Base-by-base conservation (phyloP, 352 stramenopile species). In the Elongisporangium anandrum region DNA sequence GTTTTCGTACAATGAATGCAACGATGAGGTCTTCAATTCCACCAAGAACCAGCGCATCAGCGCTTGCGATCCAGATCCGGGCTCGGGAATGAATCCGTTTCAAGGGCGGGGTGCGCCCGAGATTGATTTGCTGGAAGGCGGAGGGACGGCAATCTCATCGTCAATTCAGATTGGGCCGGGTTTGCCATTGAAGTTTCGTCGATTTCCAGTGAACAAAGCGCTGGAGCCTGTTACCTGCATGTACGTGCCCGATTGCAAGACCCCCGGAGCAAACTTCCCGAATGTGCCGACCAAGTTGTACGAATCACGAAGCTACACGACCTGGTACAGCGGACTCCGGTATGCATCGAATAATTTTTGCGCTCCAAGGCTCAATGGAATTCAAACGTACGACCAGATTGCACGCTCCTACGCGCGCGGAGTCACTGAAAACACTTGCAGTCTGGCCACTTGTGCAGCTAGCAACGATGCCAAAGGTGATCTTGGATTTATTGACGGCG, bases 61-160 rank as follows among this genome's bases (percentile, higher is more conserved):
- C 38, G 95, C 87, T 15, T 99, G 96, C 60, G 86, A 98, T 65
- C 57, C 68, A 8, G 76, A 88, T 52, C 94, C 96, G 57, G 95
- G 98, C 48, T 97, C 87, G 68, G 94, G 94, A 0, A 65, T 99
- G 68, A 87, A 98, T 75, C 75, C 87, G 3, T 81, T 87, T 51
- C 68, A 87, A 24, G 96, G 96, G 19, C 82, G 96, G 16, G 96
- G 96, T 51, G 90, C 94, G 34, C 94, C 95, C 0, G 96, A 99
- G 70, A 98, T 99, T 67, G 96, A 99, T 77, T 75, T 99, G 17
- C 71, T 99, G 21, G 96, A 99, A 83, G 90, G 79, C 23, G 79
- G 79, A 17, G 81, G 79, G 2, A 59, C 73, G 7, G 81, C 69
- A 1, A 87, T 89, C 56, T 90, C 79, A 45, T 90, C 79, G 13